A percentile compares a stretch with the other conserved stretches of the same genome.
Conservation (phyloP, 1,284 basidiomycete genomes). For the Sporisorium exsertum region DNA sequence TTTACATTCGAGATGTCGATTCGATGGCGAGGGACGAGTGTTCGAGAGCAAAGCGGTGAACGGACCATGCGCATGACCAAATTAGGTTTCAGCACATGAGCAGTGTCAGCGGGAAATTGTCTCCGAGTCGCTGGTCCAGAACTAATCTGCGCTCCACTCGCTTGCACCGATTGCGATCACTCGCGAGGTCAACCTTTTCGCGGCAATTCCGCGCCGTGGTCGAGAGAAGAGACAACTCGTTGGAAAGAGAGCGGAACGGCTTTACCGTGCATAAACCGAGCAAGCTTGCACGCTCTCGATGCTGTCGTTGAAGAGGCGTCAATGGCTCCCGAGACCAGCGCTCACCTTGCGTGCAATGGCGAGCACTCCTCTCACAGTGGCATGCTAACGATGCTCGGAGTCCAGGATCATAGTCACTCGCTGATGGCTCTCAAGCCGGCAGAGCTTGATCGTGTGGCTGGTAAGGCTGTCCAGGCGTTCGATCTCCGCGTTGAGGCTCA, state of each 20-base stretch:
- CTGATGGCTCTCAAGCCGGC: background rate
- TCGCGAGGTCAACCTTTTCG: background rate
- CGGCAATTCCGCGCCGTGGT: background rate
- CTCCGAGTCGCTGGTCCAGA: slow-evolving; percentile 4
- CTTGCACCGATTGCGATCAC: background rate
- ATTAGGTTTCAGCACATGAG: background rate
- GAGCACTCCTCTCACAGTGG: no score
- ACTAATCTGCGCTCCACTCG: background rate
- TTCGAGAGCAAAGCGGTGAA: background rate
- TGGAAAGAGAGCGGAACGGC: background rate
- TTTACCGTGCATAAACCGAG: background rate
- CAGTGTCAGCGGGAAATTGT: background rate
- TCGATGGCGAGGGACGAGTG: slow-evolving; percentile 1
- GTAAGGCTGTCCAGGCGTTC: background rate
- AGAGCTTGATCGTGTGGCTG: background rate
- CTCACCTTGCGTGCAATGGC: background rate
- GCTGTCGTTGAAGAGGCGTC: background rate
- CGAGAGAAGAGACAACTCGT: background rate
- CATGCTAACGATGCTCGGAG: no score
- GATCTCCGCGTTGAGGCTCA: background rate
- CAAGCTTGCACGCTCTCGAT: background rate
- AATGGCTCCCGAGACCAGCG: background rate
- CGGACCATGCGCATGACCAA: slow-evolving; percentile 2
- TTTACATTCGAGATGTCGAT: background rate
- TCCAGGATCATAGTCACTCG: background rate